Evolutionary conservation across 2,329 filamentous ascomycete genomes (phyloP), one percentile per base, ranked within the genome.

Genomic region (Setomelanomma holmii): DNA sequence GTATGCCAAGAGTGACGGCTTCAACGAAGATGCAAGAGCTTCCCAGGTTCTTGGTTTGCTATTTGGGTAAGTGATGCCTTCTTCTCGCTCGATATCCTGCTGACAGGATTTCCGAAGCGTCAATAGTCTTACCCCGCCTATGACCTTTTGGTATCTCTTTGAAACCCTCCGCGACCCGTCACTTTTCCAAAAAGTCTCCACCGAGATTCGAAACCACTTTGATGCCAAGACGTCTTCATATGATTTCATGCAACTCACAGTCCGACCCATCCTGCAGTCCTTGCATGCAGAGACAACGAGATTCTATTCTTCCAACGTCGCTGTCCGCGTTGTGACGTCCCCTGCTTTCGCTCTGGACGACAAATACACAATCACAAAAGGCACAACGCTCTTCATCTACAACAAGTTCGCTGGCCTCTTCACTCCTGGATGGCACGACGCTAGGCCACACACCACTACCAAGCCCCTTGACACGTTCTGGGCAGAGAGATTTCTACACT

Each of bases 121-220:
- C 17, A 64, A 58, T 5, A 56, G 57, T 27, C 34, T 64, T 1
- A 51, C 34, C 4, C 39, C 60, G 1, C 60, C 58, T 1, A 43
- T 60, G 5, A 47, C 58, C 2, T 64, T 63, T 36, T 64, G 61
- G 61, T 53, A 58, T 4, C 11, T 56, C 5, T 63, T 60, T 14
- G 58, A 64, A 19, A 55, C 38, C 2, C 40, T 59, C 3, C 51
- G 56, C 4, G 22, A 52, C 8, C 45, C 39, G 1, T 11, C 21
- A 3, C 6, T 63, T 0, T 35, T 30, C 5, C 14, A 24, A 0
- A 19, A 42, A 4, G 51, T 58, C 27, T 30, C 14, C 14, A 6
- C 0, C 7, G 56, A 61, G 1, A 42, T 63, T 1, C 4, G 27
- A 0, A 6, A n/a, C 2, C 39, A 55, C 2, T 22, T 12, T 4